A percentile compares a stretch with the other conserved stretches of the same genome.
Evolutionary conservation across 2,329 filamentous ascomycete species (phyloP).

Genomic region (Sordariomycetes sp.): DNA sequence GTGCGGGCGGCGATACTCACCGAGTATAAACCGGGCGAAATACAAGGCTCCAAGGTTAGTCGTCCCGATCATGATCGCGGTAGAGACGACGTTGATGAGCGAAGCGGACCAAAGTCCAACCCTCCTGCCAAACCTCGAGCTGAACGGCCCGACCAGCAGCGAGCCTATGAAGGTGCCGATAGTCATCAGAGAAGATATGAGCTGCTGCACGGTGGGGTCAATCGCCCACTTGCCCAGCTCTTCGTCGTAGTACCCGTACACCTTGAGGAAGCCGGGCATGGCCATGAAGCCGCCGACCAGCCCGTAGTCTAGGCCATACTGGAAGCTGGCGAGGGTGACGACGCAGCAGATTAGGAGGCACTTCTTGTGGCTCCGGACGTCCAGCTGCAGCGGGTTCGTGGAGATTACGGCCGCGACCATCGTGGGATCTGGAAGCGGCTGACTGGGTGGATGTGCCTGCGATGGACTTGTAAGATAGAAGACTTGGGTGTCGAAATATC

Average conservation of each 20-base stretch:
- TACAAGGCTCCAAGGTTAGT: constrained; percentile 17
- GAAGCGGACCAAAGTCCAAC: constrained; percentile 16
- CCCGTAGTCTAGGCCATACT: constrained; percentile 19
- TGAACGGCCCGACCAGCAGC: constrained; percentile 18
- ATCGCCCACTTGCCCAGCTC: constrained; percentile 16
- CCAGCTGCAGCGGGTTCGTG: constrained; percentile 16
- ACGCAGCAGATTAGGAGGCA: constrained; percentile 17
- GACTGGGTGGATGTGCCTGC: neutral
- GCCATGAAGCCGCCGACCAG: constrained; percentile 17
- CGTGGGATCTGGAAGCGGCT: neutral
- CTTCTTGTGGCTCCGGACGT: constrained; percentile 16
- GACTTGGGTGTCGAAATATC: neutral
- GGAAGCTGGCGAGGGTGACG: constrained; percentile 15
- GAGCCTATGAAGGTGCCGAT: constrained; percentile 20
- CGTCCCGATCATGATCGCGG: constrained; percentile 17
- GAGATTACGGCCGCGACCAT: constrained; percentile 7
- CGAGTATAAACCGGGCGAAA: constrained; percentile 18
- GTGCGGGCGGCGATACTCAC: constrained; percentile 6
- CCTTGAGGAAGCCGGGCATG: constrained; percentile 14
- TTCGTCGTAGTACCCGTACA: constrained; percentile 20
- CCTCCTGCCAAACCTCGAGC: constrained; percentile 15
- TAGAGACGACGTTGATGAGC: constrained; percentile 16
- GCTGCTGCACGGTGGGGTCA: constrained; percentile 21
- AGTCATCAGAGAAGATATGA: constrained; percentile 22
- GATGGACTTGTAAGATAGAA: neutral